Base-by-base conservation (phyloP, 1,284 basidiomycete genomes). In the Marasmius sp. region DNA sequence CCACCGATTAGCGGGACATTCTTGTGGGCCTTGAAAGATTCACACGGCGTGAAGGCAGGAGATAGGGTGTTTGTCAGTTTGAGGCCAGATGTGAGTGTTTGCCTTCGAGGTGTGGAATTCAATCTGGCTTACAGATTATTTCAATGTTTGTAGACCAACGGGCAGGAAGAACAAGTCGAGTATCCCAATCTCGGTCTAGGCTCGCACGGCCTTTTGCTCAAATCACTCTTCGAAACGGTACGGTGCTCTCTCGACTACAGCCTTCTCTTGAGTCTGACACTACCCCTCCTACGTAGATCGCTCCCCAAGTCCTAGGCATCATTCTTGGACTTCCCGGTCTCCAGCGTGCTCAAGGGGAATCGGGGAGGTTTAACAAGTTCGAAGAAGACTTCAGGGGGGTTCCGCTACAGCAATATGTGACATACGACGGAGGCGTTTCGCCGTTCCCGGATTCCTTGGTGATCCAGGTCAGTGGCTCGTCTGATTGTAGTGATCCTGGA, bases 241-340 rank as follows among this genome's bases (percentile, higher is more conserved):
- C 66, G 74, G 58, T 56, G 6, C 48, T 16, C 18, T 33, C 7
- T 33, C 27, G 11, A 1, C 22, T 39, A 12, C 10, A 18, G 55
- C 38, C 22, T 20, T 27, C 5, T 18, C 22, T n/a, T 43, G 27
- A 27, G 27, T 27, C 27, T 22, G n/a, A 34, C 50, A 48, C 34
- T 61, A 60, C n/a, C n/a, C n/a, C 41, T 22, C 36, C 20, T 38
- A 7, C 59, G 34, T 56, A 80, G 78, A 75, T 75, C 57, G 74
- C 79, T 22, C 79, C 82, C 6, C 67, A 71, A 27, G 76, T 86
- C 14, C 71, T 88, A 16, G 76, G 77, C 5, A 73, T 75, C 14
- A 79, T 88, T 37, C 81, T 89, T 63, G 72, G 71, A 22, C 72
- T 86, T 51, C 77, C 77, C 59, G 74, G 80, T 48, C 47, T 89